Conservation (phyloP, 768 basidiomycete species). For the Collybia sordida region DNA sequence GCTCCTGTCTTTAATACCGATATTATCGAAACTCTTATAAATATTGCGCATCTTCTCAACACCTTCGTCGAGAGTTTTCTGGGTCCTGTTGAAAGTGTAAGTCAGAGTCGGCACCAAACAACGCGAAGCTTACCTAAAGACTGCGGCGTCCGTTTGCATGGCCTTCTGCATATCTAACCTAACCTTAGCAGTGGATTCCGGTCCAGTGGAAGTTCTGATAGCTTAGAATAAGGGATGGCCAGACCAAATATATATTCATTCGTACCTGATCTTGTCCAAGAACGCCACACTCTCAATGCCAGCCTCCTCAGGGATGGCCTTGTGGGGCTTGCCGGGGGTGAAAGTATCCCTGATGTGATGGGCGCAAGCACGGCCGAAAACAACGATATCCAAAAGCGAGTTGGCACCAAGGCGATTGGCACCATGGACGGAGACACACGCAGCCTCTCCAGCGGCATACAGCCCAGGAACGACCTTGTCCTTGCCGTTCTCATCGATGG, state of each 20-base stretch:
- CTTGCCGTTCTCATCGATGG: conserved; percentile 82
- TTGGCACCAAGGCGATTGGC: conserved; percentile 99
- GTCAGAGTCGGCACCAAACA: conserved; percentile 1
- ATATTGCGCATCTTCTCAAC: conserved; percentile 83
- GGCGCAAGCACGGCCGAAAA: conserved; percentile 98
- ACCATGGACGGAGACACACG: conserved; percentile 98
- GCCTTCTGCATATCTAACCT: conserved; percentile 98
- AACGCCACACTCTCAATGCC: conserved; percentile 83
- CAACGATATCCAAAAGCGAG: conserved; percentile 97
- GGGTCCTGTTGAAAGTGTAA: conserved; percentile 54
- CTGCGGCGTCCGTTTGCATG: conserved; percentile 97
- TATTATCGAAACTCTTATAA: conserved; percentile 85
- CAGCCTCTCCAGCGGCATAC: conserved; percentile 98
- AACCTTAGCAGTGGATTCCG: conserved; percentile 85
- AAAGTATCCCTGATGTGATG: conserved; percentile 94
- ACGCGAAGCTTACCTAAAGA: conserved; percentile 66
- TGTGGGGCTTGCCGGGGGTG: conserved; percentile 89
- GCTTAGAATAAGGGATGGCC: conserved; percentile 1
- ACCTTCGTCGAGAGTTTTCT: conserved; percentile 87
- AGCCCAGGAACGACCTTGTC: conserved; percentile 95
- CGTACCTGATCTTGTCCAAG: conserved; percentile 80
- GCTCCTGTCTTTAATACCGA: conserved; percentile 96
- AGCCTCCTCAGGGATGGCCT: conserved; percentile 81
- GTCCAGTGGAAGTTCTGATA: conserved; percentile 70
- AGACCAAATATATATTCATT: not conserved